Evolutionary conservation across 2,329 filamentous ascomycete genomes (phyloP).

Genomic region (Huntiella decipiens): DNA sequence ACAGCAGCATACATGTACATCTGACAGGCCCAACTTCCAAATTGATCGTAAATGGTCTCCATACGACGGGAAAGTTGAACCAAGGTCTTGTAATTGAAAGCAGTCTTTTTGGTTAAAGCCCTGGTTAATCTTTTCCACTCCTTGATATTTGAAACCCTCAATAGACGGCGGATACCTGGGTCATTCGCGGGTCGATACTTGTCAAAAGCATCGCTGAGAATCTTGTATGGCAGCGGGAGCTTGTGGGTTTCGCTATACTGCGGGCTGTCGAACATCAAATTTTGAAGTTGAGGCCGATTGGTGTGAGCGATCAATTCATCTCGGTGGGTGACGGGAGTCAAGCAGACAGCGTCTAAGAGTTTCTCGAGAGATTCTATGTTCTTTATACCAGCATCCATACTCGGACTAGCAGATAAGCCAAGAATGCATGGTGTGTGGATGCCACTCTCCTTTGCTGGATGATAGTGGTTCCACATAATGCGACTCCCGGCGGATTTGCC

Average conservation of each 20-base stretch:
- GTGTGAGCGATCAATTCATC: constrained; percentile 50
- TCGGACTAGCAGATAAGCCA: constrained; percentile 64
- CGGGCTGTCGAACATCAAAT: background rate
- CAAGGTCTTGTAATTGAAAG: constrained; percentile 20
- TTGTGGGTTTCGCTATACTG: background rate
- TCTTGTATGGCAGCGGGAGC: background rate
- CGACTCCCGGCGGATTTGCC: constrained; percentile 42
- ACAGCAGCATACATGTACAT: constrained; percentile 27
- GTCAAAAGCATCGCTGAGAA: background rate
- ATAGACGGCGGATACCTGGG: constrained; percentile 28
- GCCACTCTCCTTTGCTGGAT: constrained; percentile 23
- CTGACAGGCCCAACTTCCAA: constrained; percentile 52
- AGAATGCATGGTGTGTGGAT: constrained; percentile 43
- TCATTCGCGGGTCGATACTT: constrained; percentile 35
- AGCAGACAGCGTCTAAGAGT: constrained; percentile 50
- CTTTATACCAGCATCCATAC: constrained; percentile 37
- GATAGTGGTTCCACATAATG: constrained; percentile 59
- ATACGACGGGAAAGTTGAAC: constrained; percentile 30
- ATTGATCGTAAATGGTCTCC: constrained; percentile 30
- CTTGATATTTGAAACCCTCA: background rate
- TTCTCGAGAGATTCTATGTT: constrained; percentile 44
- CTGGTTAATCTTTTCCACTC: background rate
- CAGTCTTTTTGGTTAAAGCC: background rate
- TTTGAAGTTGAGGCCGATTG: constrained; percentile 35
- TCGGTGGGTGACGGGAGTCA: constrained; percentile 48